Evolutionary conservation across 345 rosid species (phyloP).

Genomic region (Lumnitzera littorea): DNA sequence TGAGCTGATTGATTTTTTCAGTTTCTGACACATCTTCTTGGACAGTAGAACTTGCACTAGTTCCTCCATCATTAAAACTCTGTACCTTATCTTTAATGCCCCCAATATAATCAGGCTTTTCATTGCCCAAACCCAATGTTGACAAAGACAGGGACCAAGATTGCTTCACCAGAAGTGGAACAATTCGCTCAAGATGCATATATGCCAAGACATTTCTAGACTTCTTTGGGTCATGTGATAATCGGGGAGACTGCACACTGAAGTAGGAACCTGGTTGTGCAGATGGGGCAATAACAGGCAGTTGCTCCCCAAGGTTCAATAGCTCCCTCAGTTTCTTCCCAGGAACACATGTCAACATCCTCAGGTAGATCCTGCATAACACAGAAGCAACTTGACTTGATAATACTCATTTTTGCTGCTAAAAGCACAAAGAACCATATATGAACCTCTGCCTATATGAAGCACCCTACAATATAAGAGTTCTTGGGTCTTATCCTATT

Average conservation of each 20-base stretch:
- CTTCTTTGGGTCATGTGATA: slow-evolving; percentile 46
- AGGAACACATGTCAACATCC: slow-evolving; percentile 82
- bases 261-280: slow-evolving; percentile 61
- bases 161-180: slow-evolving; percentile 69
- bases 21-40: slow-evolving; percentile 31
- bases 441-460: too few species aligned
- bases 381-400: not conserved
- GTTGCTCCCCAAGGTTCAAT: slow-evolving; percentile 62
- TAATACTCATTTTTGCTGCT: not conserved
- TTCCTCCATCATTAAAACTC: slow-evolving; percentile 34
- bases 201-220: slow-evolving; percentile 55
- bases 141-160: slow-evolving; percentile 80
- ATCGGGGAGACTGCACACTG: slow-evolving; percentile 53
- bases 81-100: slow-evolving; percentile 40
- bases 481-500: too few species aligned
- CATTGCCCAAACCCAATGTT: slow-evolving; percentile 33
- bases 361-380: slow-evolving; percentile 70
- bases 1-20: slow-evolving; percentile 29
- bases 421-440: not conserved
- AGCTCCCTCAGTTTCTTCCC: slow-evolving; percentile 66
- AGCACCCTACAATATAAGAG: too few species aligned
- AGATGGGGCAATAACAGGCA: slow-evolving; percentile 56
- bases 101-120: slow-evolving; percentile 30
- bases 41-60: slow-evolving; percentile 25
- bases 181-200: slow-evolving; percentile 58